Base-by-base conservation (phyloP, 371 early-diverging fungal species). In the Mortierella sp. region DNA sequence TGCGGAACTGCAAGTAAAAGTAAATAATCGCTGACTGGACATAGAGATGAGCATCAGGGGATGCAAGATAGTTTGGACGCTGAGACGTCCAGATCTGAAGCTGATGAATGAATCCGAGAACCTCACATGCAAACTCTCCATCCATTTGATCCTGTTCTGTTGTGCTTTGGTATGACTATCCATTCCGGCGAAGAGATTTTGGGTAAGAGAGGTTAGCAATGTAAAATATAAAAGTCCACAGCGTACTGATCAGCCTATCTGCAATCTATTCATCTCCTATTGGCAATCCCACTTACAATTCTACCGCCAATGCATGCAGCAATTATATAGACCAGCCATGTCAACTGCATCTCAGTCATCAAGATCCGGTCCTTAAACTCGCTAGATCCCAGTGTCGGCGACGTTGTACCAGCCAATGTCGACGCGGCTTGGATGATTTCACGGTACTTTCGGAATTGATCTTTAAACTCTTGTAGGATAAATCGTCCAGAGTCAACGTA, bases 271-370 rank as follows among this genome's bases (percentile, higher is more conserved):
- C n/a, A n/a, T n/a, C n/a, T n/a, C n/a, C n/a, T n/a, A n/a, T n/a
- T n/a, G n/a, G n/a, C n/a, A n/a, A n/a, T n/a, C n/a, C n/a, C n/a
- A n/a, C 69, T 68, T 85, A 89, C 90, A 43, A 85, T 80, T 64
- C 89, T 75, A 68, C 82, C 91, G 19, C 85, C 90, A 51, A 87
- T 80, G 68, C 85, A 89, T 7, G 88, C 83, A 61, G 91, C 93
- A 74, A 88, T 90, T 18, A 89, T 85, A 60, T 94, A 92, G n/a
- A 93, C 89, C 15, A 92, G 81, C 94, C 94, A 94, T 4, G 95
- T 90, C 77, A 94, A 86, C 76, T 90, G 90, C 58, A 80, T 75
- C 21, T 75, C 73, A 26, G 67, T 73, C 12, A 73, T 26, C 14
- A 57, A 19, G 5, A 71, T 28, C 21, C 62, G 75, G 26, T 70